Evolutionary conservation across 1,139 yeast species (phyloP).

Genomic region (Saccharomyces hybrid): DNA sequence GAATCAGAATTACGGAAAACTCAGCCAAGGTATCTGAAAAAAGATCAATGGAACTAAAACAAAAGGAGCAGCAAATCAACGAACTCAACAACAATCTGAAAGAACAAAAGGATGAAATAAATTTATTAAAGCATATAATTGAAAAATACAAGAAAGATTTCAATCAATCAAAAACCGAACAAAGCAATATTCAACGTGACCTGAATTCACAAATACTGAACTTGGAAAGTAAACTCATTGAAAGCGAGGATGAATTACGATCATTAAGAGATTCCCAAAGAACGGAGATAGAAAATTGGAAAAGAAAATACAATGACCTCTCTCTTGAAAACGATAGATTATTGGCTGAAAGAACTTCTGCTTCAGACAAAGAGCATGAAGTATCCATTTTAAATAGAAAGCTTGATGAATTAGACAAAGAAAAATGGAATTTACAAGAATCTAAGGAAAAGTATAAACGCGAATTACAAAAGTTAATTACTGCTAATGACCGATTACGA

Average conservation of each 20-base stretch:
- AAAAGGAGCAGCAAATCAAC: conserved; percentile 8
- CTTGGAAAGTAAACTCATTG: conserved; percentile 1
- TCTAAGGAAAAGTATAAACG: conserved; percentile 21
- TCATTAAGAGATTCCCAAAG: conserved; percentile 2
- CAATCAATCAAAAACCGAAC: not conserved
- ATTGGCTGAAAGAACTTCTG: not conserved
- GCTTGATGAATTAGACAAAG: conserved; percentile 9
- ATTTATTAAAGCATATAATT: conserved; percentile 12
- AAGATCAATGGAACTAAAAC: conserved; percentile 5
- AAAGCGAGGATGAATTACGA: conserved; percentile 2
- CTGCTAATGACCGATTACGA: conserved; percentile 20
- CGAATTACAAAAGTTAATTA: conserved; percentile 16
- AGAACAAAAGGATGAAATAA: conserved; percentile 11
- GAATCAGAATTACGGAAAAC: not conserved
- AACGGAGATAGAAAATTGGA: conserved; percentile 4
- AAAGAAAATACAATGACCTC: conserved; percentile 1
- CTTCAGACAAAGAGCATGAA: conserved; percentile 2
- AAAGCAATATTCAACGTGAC: not conserved
- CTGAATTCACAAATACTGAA: not conserved
- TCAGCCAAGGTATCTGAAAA: not conserved
- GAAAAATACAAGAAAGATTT: conserved; percentile 9
- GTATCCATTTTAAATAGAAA: conserved; percentile 8
- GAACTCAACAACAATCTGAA: conserved; percentile 6
- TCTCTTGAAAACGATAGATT: not conserved
- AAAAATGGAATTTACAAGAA: conserved; percentile 11